phyloP scores from a whole-genome alignment of 2,329 filamentous ascomycete genomes.

The Trichoderma atrobrunneum region DNA sequence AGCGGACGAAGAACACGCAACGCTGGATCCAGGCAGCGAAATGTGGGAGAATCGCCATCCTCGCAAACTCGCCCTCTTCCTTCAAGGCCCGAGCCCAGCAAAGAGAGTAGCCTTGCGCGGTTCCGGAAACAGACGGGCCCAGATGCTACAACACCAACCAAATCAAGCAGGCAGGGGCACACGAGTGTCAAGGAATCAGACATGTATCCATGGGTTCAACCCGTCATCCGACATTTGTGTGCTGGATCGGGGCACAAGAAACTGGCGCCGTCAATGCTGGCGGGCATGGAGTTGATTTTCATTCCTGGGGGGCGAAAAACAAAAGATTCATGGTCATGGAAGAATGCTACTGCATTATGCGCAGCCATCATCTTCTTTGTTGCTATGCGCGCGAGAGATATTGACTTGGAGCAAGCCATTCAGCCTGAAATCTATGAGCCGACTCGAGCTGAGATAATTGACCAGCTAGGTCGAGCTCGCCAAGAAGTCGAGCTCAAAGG shows the following conservation, averaged over 20 bases:
- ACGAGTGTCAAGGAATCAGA: slow-evolving; percentile 31
- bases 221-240: slow-evolving; percentile 63
- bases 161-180: slow-evolving; percentile 37
- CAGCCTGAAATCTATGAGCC: slow-evolving; percentile 46
- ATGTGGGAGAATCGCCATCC: slow-evolving; percentile 25
- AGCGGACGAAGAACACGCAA: slow-evolving; percentile 36
- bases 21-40: slow-evolving; percentile 34
- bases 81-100: slow-evolving; percentile 46
- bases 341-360: slow-evolving; percentile 53
- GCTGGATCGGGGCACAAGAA: slow-evolving; percentile 57
- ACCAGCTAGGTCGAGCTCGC: slow-evolving; percentile 41
- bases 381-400: slow-evolving; percentile 45
- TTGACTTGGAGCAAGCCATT: slow-evolving; percentile 38
- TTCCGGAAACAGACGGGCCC: slow-evolving; percentile 39
- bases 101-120: slow-evolving; percentile 42
- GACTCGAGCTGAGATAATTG: slow-evolving; percentile 46
- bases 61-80: slow-evolving; percentile 35
- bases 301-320: slow-evolving; percentile 43
- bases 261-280: slow-evolving; percentile 69
- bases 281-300: slow-evolving; percentile 63
- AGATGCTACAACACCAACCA: slow-evolving; percentile 39
- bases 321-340: slow-evolving; percentile 48
- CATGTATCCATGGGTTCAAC: slow-evolving; percentile 67
- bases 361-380: slow-evolving; percentile 62
- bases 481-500: slow-evolving; percentile 38